Percentiles rank a stretch among this genome's conserved stretches.
phyloP scores from a whole-genome alignment of 805 yeast species.

The Saitoella complicata region DNA sequence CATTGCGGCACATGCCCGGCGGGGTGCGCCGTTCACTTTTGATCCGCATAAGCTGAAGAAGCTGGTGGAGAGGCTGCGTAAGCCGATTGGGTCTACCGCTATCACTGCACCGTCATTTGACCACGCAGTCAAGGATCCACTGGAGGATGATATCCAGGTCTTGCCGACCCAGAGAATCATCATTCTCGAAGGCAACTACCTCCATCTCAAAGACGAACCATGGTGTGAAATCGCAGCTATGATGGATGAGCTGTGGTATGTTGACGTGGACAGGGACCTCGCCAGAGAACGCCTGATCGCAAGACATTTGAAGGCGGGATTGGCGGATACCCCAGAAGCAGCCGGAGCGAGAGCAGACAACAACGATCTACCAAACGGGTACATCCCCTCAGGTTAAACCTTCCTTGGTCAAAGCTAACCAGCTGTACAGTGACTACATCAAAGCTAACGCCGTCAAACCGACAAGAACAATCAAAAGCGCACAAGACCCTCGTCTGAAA shows the following conservation, averaged over 20 bases:
- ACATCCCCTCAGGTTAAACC: no score
- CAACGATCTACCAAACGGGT: conserved; percentile 51
- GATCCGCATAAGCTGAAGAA: conserved; percentile 37
- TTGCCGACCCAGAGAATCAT: conserved; percentile 34
- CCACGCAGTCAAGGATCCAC: conserved; percentile 54
- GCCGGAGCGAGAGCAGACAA: conserved; percentile 27
- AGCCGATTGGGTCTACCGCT: conserved; percentile 13
- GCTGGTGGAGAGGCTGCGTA: conserved; percentile 20
- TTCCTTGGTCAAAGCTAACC: no score
- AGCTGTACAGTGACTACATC: no score
- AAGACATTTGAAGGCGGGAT: conserved; percentile 26
- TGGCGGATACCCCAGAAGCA: conserved; percentile 18
- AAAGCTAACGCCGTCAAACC: no score
- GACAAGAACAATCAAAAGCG: no score
- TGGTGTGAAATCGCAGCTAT: conserved; percentile 37
- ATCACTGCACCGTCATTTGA: conserved; percentile 49
- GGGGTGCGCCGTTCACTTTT: conserved; percentile 83
- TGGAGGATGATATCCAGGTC: conserved; percentile 34
- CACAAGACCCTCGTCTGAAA: no score
- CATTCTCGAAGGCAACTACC: conserved; percentile 62
- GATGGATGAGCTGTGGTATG: conserved; percentile 28
- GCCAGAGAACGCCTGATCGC: conserved; percentile 25
- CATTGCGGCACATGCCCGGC: conserved; percentile 37
- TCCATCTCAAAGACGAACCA: conserved; percentile 38
- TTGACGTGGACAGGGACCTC: conserved; percentile 29